Evolutionary conservation across 2,329 filamentous ascomycete genomes (phyloP).

Genomic region (Parastagonospora nodorum): DNA sequence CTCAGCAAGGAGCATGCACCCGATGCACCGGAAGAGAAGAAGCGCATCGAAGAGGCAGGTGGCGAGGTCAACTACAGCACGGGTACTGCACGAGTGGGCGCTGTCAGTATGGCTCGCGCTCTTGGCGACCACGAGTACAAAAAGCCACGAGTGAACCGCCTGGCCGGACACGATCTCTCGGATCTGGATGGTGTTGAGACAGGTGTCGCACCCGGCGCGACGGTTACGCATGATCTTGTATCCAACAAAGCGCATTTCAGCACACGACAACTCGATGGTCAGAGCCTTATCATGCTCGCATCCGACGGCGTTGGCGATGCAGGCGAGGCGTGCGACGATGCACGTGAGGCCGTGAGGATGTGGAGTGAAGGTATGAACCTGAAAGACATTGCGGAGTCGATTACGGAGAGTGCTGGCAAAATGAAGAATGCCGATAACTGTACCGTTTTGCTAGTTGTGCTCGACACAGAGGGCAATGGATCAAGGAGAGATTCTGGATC

Average conservation of each 20-base stretch:
- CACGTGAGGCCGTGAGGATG: constrained; percentile 18
- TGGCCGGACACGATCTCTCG: constrained; percentile 29
- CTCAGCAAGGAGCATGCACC: constrained; percentile 26
- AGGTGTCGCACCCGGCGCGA: constrained; percentile 27
- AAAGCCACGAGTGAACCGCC: constrained; percentile 28
- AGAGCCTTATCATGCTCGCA: constrained; percentile 24
- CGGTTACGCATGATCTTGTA: constrained; percentile 24
- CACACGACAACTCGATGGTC: constrained; percentile 18
- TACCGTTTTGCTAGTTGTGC: constrained; percentile 24
- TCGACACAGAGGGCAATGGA: constrained; percentile 18
- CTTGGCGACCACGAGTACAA: constrained; percentile 31
- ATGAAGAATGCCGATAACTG: constrained; percentile 28
- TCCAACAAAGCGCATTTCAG: constrained; percentile 30
- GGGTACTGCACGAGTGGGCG: constrained; percentile 27
- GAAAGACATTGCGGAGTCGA: constrained; percentile 21
- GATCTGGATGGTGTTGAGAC: constrained; percentile 30
- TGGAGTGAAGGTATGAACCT: constrained; percentile 18
- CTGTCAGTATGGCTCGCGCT: constrained; percentile 31
- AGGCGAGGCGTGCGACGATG: constrained; percentile 20
- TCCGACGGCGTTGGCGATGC: constrained; percentile 29
- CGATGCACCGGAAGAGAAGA: constrained; percentile 22
- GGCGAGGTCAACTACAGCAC: constrained; percentile 28
- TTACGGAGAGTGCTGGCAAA: constrained; percentile 18
- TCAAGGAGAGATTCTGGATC: constrained; percentile 9
- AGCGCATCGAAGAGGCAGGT: constrained; percentile 27